phyloP scores from a whole-genome alignment of 768 basidiomycete genomes.

The Xerocomellus chrysenteron region DNA sequence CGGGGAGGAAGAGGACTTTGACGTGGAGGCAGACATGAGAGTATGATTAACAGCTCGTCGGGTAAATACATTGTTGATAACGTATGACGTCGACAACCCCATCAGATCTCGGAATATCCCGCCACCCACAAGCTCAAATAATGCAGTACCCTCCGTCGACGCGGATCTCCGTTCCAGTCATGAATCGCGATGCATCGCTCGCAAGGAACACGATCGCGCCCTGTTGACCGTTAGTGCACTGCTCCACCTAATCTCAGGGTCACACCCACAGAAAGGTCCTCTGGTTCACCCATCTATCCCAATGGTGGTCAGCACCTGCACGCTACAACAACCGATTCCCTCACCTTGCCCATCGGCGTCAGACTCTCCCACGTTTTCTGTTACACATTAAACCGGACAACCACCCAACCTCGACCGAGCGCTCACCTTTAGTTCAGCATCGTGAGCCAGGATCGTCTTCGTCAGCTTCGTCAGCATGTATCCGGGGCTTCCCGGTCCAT shows the following conservation, averaged over 20 bases:
- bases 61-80: not conserved
- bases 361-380: constrained; percentile 82
- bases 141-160: constrained; percentile 90
- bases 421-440: constrained; percentile 71
- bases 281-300: constrained; percentile 84
- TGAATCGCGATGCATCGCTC: constrained; percentile 86
- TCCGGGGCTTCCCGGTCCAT: constrained; percentile 60
- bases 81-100: constrained; percentile 29
- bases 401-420: too few relatives aligned
- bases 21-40: constrained; percentile 17
- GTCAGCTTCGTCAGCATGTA: constrained; percentile 95
- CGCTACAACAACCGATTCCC: not conserved
- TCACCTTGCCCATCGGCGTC: constrained; percentile 84
- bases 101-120: constrained; percentile 12
- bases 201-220: constrained; percentile 89
- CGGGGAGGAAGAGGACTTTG: constrained; percentile 5
- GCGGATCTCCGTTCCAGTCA: constrained; percentile 82
- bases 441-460: constrained; percentile 71
- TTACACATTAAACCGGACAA: not conserved
- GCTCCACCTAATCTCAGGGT: not conserved
- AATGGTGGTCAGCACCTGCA: constrained; percentile 20
- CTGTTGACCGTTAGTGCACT: constrained; percentile 34
- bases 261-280: constrained; percentile 74
- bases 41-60: not conserved
- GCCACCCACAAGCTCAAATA: constrained; percentile 37